Evolutionary conservation across 441 rosid genomes (phyloP), one percentile per base, ranked within the genome.

Genomic region (Croton laevigatus): DNA sequence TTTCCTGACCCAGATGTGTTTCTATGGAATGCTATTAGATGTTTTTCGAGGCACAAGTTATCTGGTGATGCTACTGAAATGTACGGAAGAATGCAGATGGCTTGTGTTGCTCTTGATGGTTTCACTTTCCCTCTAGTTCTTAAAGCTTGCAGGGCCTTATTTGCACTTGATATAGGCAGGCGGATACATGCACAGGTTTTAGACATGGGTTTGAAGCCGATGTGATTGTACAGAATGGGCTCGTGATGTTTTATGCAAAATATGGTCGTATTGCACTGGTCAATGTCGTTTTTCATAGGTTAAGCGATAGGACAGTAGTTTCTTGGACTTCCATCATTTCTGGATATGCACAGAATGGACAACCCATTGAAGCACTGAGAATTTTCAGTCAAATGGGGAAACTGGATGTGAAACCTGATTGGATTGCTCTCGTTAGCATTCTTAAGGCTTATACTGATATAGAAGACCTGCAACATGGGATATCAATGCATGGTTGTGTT

Each of bases 301-400:
- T 91, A 68, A 8, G 16, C 64, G 78, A 81, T 74, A 84, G 92
- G 76, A 85, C 87, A 0, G 68, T 89, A 42, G 91, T 90, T 10
- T 83, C 94, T 0, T 91, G 96, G 90, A 91, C 96, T 57, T 85
- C 96, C 20, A 82, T 91, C 48, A 79, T 90, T 69, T 90, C 94
- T 16, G 94, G 86, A 60, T 88, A 79, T 78, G 83, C 91, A 46
- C 93, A 91, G 76, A 91, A 91, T 46, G 90, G 85, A 66, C 84
- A 82, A 69, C 92, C 88, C 53, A 1, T 79, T 70, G 92, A 82
- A 75, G 91, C 97, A 69, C 79, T 87, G 66, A 73, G 76, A 65
- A 72, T 86, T 78, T 89, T 80, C 66, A 19, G 83, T 73, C 78
- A 81, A 75, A 89, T 91, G 92, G 80, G 85, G 81, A 77, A 70